Conservation (phyloP, 2,329 filamentous ascomycete species). For the Trichoderma sp. region DNA sequence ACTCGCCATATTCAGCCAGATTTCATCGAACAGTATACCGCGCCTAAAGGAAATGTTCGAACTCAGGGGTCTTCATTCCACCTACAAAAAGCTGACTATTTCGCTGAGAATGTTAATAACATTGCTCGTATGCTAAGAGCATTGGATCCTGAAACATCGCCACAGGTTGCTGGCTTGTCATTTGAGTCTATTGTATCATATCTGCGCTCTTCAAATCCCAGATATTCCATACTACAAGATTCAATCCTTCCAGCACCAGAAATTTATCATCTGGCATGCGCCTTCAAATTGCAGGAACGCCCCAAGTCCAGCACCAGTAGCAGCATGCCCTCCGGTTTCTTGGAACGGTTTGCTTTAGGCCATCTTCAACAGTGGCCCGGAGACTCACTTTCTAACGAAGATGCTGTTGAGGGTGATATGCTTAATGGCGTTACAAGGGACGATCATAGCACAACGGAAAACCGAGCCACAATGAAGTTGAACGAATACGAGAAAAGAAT, state of each 20-base stretch:
- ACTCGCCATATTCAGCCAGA: constrained; percentile 43
- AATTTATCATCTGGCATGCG: constrained; percentile 46
- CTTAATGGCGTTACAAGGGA: constrained; percentile 36
- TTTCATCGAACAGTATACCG: constrained; percentile 32
- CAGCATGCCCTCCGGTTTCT: constrained; percentile 35
- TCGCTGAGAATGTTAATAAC: constrained; percentile 52
- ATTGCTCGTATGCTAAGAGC: constrained; percentile 51
- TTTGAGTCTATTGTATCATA: constrained; percentile 36
- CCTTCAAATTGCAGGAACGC: constrained; percentile 37
- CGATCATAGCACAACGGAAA: constrained; percentile 37
- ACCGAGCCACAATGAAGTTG: constrained; percentile 49
- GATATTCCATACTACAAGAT: constrained; percentile 40
- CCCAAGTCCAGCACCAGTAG: constrained; percentile 29
- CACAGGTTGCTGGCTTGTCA: constrained; percentile 30
- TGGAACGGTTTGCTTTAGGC: constrained; percentile 41
- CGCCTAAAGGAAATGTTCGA: background rate
- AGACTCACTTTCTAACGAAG: constrained; percentile 40
- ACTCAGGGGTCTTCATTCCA: constrained; percentile 24
- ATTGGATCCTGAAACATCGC: constrained; percentile 37
- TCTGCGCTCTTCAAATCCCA: constrained; percentile 36
- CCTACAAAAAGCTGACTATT: constrained; percentile 46
- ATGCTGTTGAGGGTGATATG: constrained; percentile 33
- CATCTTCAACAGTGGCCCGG: constrained; percentile 40
- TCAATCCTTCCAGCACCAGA: constrained; percentile 46
- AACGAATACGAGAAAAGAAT: constrained; percentile 83